phyloP scores from a whole-genome alignment of 2,329 filamentous ascomycete genomes.

The Ascocoryne sarcoides region DNA sequence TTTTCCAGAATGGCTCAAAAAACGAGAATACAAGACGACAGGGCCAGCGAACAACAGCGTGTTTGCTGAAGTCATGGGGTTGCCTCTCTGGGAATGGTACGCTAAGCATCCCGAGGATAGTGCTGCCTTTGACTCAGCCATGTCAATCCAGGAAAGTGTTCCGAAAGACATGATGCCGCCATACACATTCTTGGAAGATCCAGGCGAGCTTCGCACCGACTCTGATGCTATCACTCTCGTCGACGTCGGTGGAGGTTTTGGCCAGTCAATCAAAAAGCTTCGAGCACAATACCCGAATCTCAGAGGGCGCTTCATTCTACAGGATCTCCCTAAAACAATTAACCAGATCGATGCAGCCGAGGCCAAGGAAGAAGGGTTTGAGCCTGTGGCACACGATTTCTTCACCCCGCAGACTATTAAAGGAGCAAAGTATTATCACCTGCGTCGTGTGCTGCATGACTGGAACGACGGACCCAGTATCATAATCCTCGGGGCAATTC shows the following conservation, averaged over 20 bases:
- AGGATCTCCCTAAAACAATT: conserved; percentile 1
- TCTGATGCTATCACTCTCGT: background rate
- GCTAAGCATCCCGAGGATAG: background rate
- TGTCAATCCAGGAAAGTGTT: background rate
- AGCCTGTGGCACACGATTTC: conserved; percentile 1
- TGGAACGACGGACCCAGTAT: conserved; percentile 28
- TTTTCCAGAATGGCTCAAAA: too few species aligned
- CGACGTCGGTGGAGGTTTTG: background rate
- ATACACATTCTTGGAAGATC: background rate
- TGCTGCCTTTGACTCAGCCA: background rate
- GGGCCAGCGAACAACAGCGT: too few species aligned
- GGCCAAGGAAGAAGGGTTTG: background rate
- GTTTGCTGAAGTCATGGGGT: too few species aligned
- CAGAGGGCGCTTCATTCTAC: background rate
- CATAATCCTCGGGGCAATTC: conserved; percentile 29
- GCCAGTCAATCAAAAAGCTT: background rate
- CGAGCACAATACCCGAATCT: background rate
- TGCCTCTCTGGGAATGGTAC: too few species aligned
- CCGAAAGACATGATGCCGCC: background rate
- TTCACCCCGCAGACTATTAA: conserved; percentile 1
- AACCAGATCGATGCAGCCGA: background rate
- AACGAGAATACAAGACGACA: too few species aligned
- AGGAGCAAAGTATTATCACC: conserved; percentile 27
- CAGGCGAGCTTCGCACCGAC: too few species aligned
- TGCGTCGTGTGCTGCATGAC: conserved; percentile 33